A percentile compares a stretch with the other conserved stretches of the same genome.
Evolutionary conservation across 495 filamentous ascomycete genomes (phyloP).

Genomic region (Podospora fimiseda): DNA sequence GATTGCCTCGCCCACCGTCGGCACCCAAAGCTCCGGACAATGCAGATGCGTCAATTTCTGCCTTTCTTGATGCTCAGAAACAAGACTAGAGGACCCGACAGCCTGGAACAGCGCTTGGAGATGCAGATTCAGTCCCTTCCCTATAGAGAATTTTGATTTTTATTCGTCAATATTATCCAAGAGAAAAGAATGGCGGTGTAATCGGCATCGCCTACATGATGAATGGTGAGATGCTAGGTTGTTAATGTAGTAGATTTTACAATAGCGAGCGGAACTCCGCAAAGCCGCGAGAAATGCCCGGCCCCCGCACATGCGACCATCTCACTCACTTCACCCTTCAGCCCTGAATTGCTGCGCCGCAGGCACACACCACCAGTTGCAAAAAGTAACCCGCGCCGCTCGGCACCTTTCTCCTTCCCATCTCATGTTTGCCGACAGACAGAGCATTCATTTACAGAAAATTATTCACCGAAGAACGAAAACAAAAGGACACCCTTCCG

Average conservation of each 20-base stretch:
- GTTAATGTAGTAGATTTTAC: neutral
- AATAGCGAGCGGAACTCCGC: neutral
- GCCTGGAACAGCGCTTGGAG: conserved; percentile 1
- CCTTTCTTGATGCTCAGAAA: too few species aligned
- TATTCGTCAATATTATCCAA: conserved; percentile 2
- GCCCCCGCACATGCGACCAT: neutral
- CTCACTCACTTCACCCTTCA: neutral
- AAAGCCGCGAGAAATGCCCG: neutral
- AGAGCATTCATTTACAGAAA: neutral
- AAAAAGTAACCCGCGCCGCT: too few species aligned
- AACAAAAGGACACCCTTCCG: neutral
- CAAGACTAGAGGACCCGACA: conserved; percentile 5
- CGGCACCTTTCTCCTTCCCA: neutral
- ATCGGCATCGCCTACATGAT: neutral
- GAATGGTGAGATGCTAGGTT: neutral
- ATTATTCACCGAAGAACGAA: neutral
- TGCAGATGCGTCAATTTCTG: too few species aligned
- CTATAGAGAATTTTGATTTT: conserved; percentile 4
- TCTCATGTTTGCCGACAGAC: neutral
- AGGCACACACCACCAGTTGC: neutral
- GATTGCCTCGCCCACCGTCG: too few species aligned
- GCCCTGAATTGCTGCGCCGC: neutral
- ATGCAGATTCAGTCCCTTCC: neutral
- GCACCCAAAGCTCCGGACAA: too few species aligned
- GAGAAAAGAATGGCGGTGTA: neutral